Conservation (phyloP, 345 rosid genomes). For the Pugionium cornutum region DNA sequence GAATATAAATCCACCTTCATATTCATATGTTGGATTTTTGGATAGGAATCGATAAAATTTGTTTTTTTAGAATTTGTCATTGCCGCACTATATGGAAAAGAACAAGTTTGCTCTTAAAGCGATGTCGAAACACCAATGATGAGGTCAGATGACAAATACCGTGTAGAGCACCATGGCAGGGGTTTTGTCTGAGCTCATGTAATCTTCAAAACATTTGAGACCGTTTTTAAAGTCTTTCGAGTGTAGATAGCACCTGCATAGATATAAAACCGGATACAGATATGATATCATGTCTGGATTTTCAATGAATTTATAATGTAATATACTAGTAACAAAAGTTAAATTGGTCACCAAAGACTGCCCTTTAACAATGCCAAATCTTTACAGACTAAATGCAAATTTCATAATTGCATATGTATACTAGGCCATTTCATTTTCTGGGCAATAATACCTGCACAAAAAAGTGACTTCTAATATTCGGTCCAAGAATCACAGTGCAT, state of each 20-base stretch:
- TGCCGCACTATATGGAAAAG: not conserved
- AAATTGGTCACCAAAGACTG: not conserved
- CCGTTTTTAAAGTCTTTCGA: conserved; percentile 73
- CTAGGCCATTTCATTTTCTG: conserved; percentile 2
- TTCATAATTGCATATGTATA: not conserved
- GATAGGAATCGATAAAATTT: not conserved
- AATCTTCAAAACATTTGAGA: conserved; percentile 60
- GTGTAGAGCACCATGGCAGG: conserved; percentile 59
- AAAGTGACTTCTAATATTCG: conserved; percentile 4
- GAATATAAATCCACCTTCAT: not conserved
- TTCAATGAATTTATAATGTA: not conserved
- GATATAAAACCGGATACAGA: conserved; percentile 11
- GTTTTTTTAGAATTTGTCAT: not conserved
- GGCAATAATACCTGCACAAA: conserved; percentile 10
- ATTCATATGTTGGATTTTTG: not conserved
- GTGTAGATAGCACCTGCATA: conserved; percentile 76
- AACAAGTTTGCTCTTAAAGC: conserved; percentile 5
- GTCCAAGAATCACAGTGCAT: conserved; percentile 14
- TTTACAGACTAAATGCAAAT: conserved; percentile 17
- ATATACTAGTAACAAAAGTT: conserved; percentile 11
- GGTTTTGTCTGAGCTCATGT: conserved; percentile 54
- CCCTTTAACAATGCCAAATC: conserved; percentile 12
- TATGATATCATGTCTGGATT: conserved; percentile 2
- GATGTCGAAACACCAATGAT: conserved; percentile 7
- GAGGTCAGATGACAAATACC: conserved; percentile 50